Conservation (phyloP, 352 stramenopile species). For the Globisporangium carolinianum region DNA sequence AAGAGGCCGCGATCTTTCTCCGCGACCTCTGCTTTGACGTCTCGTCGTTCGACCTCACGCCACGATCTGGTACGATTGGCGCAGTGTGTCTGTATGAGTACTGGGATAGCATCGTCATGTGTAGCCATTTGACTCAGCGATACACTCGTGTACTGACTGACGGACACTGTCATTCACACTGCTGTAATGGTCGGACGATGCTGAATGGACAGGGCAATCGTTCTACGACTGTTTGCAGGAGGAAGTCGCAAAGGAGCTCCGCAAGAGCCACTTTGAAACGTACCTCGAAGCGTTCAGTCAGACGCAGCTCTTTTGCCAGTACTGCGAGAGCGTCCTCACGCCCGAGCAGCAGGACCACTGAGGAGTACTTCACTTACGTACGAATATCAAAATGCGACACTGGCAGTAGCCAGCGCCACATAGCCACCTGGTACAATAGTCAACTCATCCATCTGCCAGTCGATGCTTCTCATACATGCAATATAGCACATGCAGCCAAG, state of each 20-base stretch:
- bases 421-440: too few relatives aligned
- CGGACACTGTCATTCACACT: too few relatives aligned
- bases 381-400: too few relatives aligned
- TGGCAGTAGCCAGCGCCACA: too few relatives aligned
- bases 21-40: constrained; percentile 64
- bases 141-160: too few relatives aligned
- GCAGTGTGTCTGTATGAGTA: background rate
- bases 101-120: too few relatives aligned
- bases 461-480: too few relatives aligned
- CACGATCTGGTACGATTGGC: constrained; percentile 24
- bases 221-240: constrained; percentile 79
- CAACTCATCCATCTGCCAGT: too few relatives aligned
- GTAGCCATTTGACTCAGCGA: too few relatives aligned
- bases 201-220: constrained; percentile 20
- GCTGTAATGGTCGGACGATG: too few relatives aligned
- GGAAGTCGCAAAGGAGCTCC: constrained; percentile 56
- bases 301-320: constrained; percentile 84
- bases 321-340: constrained; percentile 69
- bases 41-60: constrained; percentile 43
- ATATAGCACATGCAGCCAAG: too few relatives aligned
- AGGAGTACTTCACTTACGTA: background rate
- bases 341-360: constrained; percentile 14
- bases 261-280: constrained; percentile 60
- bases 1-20: constrained; percentile 69
- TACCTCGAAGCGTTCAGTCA: constrained; percentile 81